phyloP scores from a whole-genome alignment of 345 rosid genomes.

The Psidium friedrichsthalianum region DNA sequence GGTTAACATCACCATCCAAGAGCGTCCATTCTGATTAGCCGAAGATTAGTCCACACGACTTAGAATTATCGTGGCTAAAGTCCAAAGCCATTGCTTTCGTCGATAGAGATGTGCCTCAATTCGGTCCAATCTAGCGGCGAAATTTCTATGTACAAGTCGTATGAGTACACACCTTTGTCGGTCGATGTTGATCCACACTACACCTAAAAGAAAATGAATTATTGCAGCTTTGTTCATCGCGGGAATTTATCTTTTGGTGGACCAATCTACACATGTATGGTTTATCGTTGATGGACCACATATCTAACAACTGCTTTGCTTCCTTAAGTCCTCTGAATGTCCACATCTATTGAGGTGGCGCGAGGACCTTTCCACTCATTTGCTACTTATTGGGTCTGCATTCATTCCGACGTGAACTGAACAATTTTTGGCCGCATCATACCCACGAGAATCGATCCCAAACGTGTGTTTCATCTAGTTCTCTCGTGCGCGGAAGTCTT shows the following conservation, averaged over 20 bases:
- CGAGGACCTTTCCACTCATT: neutral
- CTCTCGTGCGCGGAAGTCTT: neutral
- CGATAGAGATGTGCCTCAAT: neutral
- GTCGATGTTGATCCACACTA: neutral
- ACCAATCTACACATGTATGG: neutral
- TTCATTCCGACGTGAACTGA: neutral
- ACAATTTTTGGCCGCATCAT: neutral
- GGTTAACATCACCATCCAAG: neutral
- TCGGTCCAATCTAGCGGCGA: neutral
- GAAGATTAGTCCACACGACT: neutral
- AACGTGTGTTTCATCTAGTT: neutral
- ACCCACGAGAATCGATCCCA: neutral
- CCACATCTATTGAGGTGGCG: neutral
- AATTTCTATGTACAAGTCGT: neutral
- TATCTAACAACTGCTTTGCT: neutral
- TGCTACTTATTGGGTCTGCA: neutral
- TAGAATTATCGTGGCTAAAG: neutral
- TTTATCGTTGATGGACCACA: neutral
- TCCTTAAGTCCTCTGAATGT: neutral
- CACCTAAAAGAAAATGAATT: neutral
- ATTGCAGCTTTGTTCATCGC: neutral
- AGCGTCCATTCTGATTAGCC: neutral
- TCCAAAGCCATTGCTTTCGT: neutral
- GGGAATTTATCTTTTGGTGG: neutral
- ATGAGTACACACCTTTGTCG: neutral